These are phyloP conservation scores for Scleroderma citrinum DNA, from an alignment of 768 basidiomycete genomes.

Conservation along the genomic window DNA sequence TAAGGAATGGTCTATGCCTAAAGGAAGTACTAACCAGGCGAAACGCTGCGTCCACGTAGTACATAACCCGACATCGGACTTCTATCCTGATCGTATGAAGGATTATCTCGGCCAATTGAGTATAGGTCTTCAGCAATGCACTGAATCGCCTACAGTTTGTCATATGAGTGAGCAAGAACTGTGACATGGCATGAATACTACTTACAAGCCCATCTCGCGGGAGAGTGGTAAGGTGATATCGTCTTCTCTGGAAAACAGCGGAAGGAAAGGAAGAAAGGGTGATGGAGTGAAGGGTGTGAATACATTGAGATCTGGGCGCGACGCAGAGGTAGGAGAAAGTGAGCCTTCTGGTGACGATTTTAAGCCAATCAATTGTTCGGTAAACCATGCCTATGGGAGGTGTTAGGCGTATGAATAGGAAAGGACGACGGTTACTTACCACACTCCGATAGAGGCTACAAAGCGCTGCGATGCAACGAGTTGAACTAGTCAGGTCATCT, in stretches of 20 bases:
- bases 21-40: constrained; percentile 48
- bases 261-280: constrained; percentile 39
- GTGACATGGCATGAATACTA: constrained; percentile 3
- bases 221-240: constrained; percentile 72
- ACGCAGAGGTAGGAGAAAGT: constrained; percentile 41
- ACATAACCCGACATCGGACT: constrained; percentile 76
- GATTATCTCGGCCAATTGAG: constrained; percentile 82
- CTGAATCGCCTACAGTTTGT: constrained; percentile 71
- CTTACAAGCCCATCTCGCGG: constrained; percentile 84
- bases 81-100: constrained; percentile 86
- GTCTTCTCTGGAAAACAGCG: constrained; percentile 36
- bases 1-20: constrained; percentile 1
- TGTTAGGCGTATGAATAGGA: constrained; percentile 1
- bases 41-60: constrained; percentile 76
- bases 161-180: constrained; percentile 4
- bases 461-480: constrained; percentile 66
- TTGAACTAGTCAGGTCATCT: constrained; percentile 63
- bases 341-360: constrained; percentile 51
- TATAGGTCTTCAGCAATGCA: constrained; percentile 84
- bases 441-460: constrained; percentile 82
- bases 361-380: constrained; percentile 59
- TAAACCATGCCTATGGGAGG: constrained; percentile 72
- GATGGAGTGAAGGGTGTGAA: constrained; percentile 39
- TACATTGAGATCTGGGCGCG: constrained; percentile 41
- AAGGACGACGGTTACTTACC: constrained; percentile 40